A percentile compares a stretch with the other conserved stretches of the same genome.
These are phyloP conservation scores for Neurospora sp. DNA, from an alignment of 495 filamentous ascomycete species.

Conservation along the genomic window DNA sequence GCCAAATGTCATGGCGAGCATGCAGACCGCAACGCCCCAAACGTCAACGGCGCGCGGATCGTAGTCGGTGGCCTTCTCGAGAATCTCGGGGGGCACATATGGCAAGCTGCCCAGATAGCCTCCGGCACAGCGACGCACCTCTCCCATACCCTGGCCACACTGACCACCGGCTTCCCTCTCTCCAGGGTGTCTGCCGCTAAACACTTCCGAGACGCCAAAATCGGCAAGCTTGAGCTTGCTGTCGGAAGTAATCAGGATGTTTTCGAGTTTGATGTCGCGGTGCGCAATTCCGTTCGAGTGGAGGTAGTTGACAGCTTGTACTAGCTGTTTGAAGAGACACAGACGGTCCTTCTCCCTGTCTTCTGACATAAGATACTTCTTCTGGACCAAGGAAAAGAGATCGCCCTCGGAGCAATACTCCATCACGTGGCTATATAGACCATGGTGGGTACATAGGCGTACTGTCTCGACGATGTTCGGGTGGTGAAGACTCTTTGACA, in stretches of 20 bases:
- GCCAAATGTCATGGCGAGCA: slow-evolving; percentile 54
- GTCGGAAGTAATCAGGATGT: slow-evolving; percentile 56
- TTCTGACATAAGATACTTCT: slow-evolving; percentile 47
- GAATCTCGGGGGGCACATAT: slow-evolving; percentile 71
- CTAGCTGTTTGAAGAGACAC: slow-evolving; percentile 73
- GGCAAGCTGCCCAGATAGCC: slow-evolving; percentile 67
- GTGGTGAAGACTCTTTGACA: slow-evolving; percentile 65
- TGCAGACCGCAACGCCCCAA: slow-evolving; percentile 70
- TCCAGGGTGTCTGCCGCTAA: slow-evolving; percentile 64
- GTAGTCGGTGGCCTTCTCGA: slow-evolving; percentile 53
- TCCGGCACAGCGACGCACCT: slow-evolving; percentile 54
- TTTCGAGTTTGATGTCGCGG: slow-evolving; percentile 76
- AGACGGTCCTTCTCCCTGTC: slow-evolving; percentile 57
- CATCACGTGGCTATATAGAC: slow-evolving; percentile 75
- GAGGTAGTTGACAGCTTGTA: slow-evolving; percentile 59
- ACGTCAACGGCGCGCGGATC: slow-evolving; percentile 68
- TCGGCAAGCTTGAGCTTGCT: slow-evolving; percentile 72
- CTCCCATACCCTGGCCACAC: slow-evolving; percentile 56
- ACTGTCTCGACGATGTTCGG: slow-evolving; percentile 71
- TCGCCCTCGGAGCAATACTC: slow-evolving; percentile 71
- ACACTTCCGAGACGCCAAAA: slow-evolving; percentile 71
- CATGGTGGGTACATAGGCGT: slow-evolving; percentile 54
- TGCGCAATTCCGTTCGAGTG: slow-evolving; percentile 66
- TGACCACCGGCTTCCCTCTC: slow-evolving; percentile 49
- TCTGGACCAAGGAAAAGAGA: slow-evolving; percentile 55